Evolutionary conservation across 805 yeast genomes (phyloP).

Genomic region (Saccharomycopsis fodiens): DNA sequence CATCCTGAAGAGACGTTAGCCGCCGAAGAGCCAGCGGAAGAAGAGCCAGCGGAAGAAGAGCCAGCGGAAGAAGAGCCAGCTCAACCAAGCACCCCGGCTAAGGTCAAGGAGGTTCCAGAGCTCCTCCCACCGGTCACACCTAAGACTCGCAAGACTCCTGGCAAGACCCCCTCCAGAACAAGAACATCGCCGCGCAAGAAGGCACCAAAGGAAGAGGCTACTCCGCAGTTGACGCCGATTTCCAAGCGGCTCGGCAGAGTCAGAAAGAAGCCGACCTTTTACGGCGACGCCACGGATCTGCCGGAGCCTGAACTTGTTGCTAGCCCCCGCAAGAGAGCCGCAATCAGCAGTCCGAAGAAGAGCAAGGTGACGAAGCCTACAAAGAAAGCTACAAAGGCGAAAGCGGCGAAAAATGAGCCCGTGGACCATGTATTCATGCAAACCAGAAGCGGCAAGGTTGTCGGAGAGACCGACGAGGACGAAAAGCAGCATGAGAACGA

Average conservation of each 20-base stretch:
- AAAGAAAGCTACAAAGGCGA: slow-evolving; percentile 6
- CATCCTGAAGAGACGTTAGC: not conserved
- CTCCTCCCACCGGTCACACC: not conserved
- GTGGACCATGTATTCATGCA: slow-evolving; percentile 17
- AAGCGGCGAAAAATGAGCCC: slow-evolving; percentile 7
- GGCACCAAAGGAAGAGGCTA: not conserved
- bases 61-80: not conserved
- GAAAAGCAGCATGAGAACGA: slow-evolving; percentile 24
- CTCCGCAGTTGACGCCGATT: not conserved
- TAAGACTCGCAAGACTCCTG: not conserved
- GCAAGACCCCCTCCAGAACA: not conserved
- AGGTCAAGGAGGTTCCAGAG: not conserved
- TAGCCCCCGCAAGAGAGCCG: not conserved
- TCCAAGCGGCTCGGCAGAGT: not conserved
- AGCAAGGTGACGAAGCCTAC: slow-evolving; percentile 22
- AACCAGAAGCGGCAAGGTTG: slow-evolving; percentile 15
- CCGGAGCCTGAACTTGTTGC: not conserved
- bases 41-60: too few species aligned
- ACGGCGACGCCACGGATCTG: not conserved
- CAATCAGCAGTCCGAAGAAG: not conserved
- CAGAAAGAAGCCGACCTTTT: not conserved
- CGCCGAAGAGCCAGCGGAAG: too few species aligned
- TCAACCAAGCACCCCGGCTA: not conserved
- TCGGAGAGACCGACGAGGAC: slow-evolving; percentile 15
- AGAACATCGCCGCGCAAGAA: not conserved